phyloP scores from a whole-genome alignment of 2,329 filamentous ascomycete genomes.

The Calonectria honghensis region DNA sequence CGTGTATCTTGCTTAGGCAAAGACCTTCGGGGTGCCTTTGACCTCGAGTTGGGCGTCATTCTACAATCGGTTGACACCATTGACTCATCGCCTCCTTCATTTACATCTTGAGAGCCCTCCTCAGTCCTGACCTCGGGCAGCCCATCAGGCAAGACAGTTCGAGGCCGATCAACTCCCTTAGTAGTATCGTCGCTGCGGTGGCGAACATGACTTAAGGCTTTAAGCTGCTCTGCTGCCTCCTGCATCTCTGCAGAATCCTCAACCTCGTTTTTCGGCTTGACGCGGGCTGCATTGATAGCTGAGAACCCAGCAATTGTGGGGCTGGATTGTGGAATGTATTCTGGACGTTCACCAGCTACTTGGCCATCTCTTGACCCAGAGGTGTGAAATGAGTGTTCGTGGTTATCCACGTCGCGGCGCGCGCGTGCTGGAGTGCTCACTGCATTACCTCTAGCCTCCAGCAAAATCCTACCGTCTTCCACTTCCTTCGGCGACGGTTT shows the following conservation, averaged over 20 bases:
- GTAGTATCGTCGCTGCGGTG: conserved; percentile 69
- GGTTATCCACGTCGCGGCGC: conserved; percentile 54
- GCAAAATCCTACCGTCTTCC: conserved; percentile 74
- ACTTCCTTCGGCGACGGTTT: conserved; percentile 71
- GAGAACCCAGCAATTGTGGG: conserved; percentile 52
- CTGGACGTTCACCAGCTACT: conserved; percentile 49
- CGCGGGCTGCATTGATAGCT: conserved; percentile 45
- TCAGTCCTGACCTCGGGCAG: conserved; percentile 58
- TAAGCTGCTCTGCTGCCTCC: conserved; percentile 80
- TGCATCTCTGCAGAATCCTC: conserved; percentile 83
- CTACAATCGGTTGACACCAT: conserved; percentile 51
- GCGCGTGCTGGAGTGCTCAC: conserved; percentile 58
- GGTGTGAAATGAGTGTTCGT: conserved; percentile 52
- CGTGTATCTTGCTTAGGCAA: conserved; percentile 77
- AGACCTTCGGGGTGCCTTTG: conserved; percentile 67
- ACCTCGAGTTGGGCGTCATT: conserved; percentile 56
- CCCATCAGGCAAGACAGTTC: conserved; percentile 64
- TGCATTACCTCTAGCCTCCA: conserved; percentile 71
- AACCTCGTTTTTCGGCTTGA: conserved; percentile 60
- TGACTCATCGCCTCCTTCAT: conserved; percentile 56
- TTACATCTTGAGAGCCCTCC: conserved; percentile 59
- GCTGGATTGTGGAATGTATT: conserved; percentile 54
- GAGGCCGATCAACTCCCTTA: conserved; percentile 55
- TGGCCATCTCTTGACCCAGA: conserved; percentile 53
- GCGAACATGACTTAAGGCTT: conserved; percentile 78